These are phyloP conservation scores for Phytophthora sojae DNA, from an alignment of 352 stramenopile species.

Conservation along the genomic window DNA sequence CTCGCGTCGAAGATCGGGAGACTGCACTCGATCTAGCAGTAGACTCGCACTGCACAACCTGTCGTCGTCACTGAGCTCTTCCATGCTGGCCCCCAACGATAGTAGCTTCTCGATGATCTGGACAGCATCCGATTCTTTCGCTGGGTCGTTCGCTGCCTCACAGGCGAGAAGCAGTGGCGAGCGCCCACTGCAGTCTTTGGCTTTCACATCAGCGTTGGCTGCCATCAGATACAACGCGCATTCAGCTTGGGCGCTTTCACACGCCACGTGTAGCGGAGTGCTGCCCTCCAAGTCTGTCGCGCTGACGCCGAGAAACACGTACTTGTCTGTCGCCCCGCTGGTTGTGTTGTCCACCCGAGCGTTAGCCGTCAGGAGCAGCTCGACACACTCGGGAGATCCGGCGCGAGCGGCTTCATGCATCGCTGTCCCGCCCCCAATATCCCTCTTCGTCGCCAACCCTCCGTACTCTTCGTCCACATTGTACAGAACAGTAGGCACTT, in stretches of 20 bases:
- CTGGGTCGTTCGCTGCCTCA: constrained; percentile 53
- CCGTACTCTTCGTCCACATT: constrained; percentile 33
- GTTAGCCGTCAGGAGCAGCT: constrained; percentile 64
- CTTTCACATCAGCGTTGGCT: constrained; percentile 56
- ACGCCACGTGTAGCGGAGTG: constrained; percentile 72
- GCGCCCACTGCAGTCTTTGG: constrained; percentile 35
- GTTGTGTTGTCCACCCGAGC: constrained; percentile 43
- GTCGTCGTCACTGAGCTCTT: constrained; percentile 7
- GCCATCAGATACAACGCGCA: constrained; percentile 72
- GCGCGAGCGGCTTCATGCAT: constrained; percentile 60
- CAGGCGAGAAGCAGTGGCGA: constrained; percentile 59
- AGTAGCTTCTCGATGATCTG: constrained; percentile 66
- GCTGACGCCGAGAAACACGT: constrained; percentile 66
- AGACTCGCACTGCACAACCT: constrained; percentile 13
- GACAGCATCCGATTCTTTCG: constrained; percentile 32
- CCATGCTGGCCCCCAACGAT: constrained; percentile 42
- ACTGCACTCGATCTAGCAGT: constrained; percentile 59
- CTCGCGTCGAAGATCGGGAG: constrained; percentile 54
- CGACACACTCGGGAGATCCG: constrained; percentile 60
- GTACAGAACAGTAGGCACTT: constrained; percentile 25
- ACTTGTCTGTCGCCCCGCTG: constrained; percentile 29
- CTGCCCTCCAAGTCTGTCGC: constrained; percentile 49
- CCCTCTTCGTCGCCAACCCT: constrained; percentile 27
- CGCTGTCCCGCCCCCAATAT: constrained; percentile 60
- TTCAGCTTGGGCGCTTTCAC: constrained; percentile 40